Conservation (phyloP, 495 filamentous ascomycete species). For the Cryomyces minteri region DNA sequence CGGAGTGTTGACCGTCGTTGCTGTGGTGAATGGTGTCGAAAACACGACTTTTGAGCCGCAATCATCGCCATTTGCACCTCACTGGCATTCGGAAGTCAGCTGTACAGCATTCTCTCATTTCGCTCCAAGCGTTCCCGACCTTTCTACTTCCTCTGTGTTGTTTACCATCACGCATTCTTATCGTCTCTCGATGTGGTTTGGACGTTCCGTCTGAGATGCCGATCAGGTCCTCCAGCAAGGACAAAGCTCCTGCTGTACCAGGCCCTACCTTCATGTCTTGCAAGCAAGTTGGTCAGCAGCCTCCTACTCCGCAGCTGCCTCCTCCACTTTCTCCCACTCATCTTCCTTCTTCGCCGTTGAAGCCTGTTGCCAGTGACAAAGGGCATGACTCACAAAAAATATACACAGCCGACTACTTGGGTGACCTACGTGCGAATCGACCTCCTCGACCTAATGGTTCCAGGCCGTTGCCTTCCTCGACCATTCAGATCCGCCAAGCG, state of each 20-base stretch:
- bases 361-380: constrained; percentile 4
- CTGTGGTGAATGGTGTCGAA: too few species aligned
- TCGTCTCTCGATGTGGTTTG: too few species aligned
- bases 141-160: too few species aligned
- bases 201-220: not conserved
- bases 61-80: too few species aligned
- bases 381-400: constrained; percentile 13
- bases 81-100: too few species aligned
- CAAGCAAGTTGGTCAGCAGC: constrained; percentile 62
- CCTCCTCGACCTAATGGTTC: constrained; percentile 43
- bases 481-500: constrained; percentile 17
- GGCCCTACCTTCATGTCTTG: constrained; percentile 69
- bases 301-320: constrained; percentile 2
- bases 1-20: too few species aligned
- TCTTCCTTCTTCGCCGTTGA: too few species aligned
- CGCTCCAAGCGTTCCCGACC: too few species aligned
- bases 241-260: constrained; percentile 24
- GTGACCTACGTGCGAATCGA: constrained; percentile 62
- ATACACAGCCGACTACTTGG: constrained; percentile 50
- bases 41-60: too few species aligned
- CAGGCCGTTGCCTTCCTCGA: constrained; percentile 47
- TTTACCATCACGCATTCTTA: too few species aligned
- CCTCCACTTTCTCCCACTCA: constrained; percentile 4
- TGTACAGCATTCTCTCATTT: too few species aligned
- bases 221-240: constrained; percentile 14